phyloP scores from a whole-genome alignment of 495 filamentous ascomycete species.

The Cenococcum geophilum region DNA sequence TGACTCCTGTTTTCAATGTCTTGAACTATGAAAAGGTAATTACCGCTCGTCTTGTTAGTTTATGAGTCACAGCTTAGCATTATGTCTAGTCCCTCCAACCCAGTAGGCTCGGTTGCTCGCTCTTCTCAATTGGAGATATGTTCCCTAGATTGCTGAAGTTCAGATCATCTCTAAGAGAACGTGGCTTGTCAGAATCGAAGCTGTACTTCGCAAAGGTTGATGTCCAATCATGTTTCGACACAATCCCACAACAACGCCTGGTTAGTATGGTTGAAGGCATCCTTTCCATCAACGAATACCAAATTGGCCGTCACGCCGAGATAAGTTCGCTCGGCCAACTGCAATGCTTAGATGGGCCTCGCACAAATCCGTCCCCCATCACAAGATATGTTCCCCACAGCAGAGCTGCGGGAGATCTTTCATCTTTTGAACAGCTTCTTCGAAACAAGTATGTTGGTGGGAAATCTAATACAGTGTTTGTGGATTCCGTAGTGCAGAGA shows the following conservation, averaged over 20 bases:
- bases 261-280: slow-evolving; percentile 59
- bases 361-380: slow-evolving; percentile 19
- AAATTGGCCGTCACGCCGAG: slow-evolving; percentile 68
- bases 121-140: slow-evolving; percentile 78
- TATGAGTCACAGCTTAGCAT: neutral
- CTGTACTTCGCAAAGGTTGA: slow-evolving; percentile 90
- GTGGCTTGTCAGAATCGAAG: slow-evolving; percentile 27
- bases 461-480: slow-evolving; percentile 66
- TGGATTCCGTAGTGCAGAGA: slow-evolving; percentile 54
- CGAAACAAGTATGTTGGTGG: slow-evolving; percentile 42
- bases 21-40: slow-evolving; percentile 69
- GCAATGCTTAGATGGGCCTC: slow-evolving; percentile 20
- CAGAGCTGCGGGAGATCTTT: slow-evolving; percentile 45
- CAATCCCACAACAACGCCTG: slow-evolving; percentile 77
- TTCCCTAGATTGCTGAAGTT: slow-evolving; percentile 69
- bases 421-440: slow-evolving; percentile 51
- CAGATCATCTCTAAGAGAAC: slow-evolving; percentile 43
- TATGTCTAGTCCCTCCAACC: slow-evolving; percentile 48
- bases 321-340: slow-evolving; percentile 47
- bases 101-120: slow-evolving; percentile 58
- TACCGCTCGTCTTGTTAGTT: neutral
- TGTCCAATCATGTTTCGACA: slow-evolving; percentile 89
- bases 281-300: slow-evolving; percentile 60
- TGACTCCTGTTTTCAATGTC: slow-evolving; percentile 69
- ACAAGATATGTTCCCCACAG: slow-evolving; percentile 62